These are phyloP conservation scores for Phyllosticta paracitricarpa DNA, from an alignment of 2,329 filamentous ascomycete species.

Conservation along the genomic window DNA sequence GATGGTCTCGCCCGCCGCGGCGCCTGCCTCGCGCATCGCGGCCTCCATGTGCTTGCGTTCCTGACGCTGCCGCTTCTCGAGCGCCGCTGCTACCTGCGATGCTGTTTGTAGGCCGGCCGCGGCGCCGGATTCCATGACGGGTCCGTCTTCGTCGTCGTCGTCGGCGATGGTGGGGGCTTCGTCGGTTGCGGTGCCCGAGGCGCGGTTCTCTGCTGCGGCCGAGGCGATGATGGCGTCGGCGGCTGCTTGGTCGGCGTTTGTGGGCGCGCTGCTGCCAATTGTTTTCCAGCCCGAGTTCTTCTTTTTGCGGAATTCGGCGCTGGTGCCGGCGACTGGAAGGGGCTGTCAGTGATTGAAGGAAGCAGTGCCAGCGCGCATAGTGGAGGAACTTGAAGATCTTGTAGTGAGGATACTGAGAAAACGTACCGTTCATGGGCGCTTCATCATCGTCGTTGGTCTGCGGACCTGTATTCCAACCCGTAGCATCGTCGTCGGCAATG, in stretches of 20 bases:
- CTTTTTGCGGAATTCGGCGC: conserved; percentile 57
- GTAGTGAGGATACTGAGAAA: conserved; percentile 11
- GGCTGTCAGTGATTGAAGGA: conserved; percentile 11
- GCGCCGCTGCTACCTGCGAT: conserved; percentile 51
- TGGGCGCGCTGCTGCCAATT: conserved; percentile 45
- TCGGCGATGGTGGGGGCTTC: conserved; percentile 37
- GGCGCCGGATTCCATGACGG: conserved; percentile 77
- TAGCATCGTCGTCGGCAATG: conserved; percentile 45
- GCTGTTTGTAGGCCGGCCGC: conserved; percentile 81
- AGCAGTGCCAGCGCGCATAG: conserved; percentile 22
- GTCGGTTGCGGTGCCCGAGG: conserved; percentile 34
- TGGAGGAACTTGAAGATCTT: conserved; percentile 14
- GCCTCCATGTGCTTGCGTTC: conserved; percentile 44
- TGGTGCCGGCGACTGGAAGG: conserved; percentile 19
- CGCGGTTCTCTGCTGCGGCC: conserved; percentile 56
- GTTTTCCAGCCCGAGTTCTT: conserved; percentile 59
- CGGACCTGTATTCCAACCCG: conserved; percentile 41
- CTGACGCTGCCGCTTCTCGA: conserved; percentile 54
- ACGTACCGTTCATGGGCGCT: conserved; percentile 31
- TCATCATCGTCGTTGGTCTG: conserved; percentile 49
- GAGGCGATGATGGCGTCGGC: conserved; percentile 71
- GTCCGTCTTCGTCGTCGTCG: conserved; percentile 34
- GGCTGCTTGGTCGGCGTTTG: conserved; percentile 48
- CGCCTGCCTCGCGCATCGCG: conserved; percentile 36
- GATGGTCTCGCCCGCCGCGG: conserved; percentile 58